These are phyloP conservation scores for Aureobasidium zeae DNA, from an alignment of 2,329 filamentous ascomycete species.

Conservation along the genomic window DNA sequence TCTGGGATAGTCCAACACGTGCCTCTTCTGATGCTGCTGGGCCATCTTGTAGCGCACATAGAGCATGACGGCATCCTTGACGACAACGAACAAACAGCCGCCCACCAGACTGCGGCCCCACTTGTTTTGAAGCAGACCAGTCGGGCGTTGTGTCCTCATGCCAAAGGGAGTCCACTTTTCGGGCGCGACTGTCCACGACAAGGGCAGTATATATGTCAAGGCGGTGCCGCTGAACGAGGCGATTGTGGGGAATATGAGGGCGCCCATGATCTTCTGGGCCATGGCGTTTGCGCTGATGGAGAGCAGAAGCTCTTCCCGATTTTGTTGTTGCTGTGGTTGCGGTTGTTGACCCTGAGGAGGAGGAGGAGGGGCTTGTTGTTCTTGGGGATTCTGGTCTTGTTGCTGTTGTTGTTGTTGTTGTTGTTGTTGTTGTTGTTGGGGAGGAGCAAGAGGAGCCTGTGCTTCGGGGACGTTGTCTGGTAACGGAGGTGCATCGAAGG, in stretches of 20 bases:
- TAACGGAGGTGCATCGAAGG: constrained; percentile 15
- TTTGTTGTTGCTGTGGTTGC: constrained; percentile 22
- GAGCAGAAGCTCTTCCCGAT: constrained; percentile 32
- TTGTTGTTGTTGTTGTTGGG: constrained; percentile 8
- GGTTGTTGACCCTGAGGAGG: constrained; percentile 15
- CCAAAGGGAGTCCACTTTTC: constrained; percentile 18
- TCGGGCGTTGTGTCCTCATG: constrained; percentile 31
- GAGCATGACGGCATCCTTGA: constrained; percentile 59
- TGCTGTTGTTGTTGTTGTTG: constrained; percentile 21
- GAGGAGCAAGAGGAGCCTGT: constrained; percentile 7
- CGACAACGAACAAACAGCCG: constrained; percentile 76
- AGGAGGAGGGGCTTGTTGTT: constrained; percentile 7
- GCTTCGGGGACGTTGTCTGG: no score
- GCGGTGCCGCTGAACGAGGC: constrained; percentile 70
- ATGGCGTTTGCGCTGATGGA: constrained; percentile 47
- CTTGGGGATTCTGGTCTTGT: neutral
- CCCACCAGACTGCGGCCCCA: constrained; percentile 88
- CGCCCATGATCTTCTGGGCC: constrained; percentile 54
- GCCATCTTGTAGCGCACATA: constrained; percentile 48
- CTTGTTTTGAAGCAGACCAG: constrained; percentile 65
- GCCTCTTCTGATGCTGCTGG: constrained; percentile 37
- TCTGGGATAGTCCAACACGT: constrained; percentile 35
- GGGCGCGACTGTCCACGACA: constrained; percentile 51
- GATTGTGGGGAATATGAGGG: constrained; percentile 71
- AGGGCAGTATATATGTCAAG: constrained; percentile 59